Evolutionary conservation across 2,329 filamentous ascomycete genomes (phyloP), one percentile per base, ranked within the genome.

Genomic region (Rasamsonia emersonii): DNA sequence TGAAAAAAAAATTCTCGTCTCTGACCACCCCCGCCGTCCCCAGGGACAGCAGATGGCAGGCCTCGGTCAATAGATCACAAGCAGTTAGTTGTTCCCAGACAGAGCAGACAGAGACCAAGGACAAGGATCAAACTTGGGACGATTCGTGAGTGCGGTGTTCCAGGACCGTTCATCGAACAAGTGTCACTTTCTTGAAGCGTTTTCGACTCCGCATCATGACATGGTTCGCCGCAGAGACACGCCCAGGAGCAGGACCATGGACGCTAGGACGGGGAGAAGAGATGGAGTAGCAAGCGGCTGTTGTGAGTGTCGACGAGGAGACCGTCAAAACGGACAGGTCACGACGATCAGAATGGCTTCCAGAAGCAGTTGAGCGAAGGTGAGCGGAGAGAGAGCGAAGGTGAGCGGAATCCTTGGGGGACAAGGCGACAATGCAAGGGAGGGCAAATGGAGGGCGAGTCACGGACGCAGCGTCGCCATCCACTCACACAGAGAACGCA

Each of bases 151-250:
- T 41, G 47, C 40, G 41, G 36, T 48, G 38, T 46, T 42, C 42
- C 43, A 37, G 46, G 37, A 42, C 40, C 37, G 26, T 49, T 49
- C 41, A 47, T 49, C 51, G 56, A 55, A n/a, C 50, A 54, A 54
- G 52, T 54, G 58, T 58, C 49, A 49, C 54, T 48, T 34, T 21
- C 50, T 58, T 62, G 42, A 51, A 56, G 36, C 59, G 57, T 59
- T 61, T 63, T 50, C 55, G 57, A 59, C 54, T 58, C 58, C 57
- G 53, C 60, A 62, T 62, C 51, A 59, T 62, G 58, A 49, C 33
- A 49, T 46, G 29, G 20, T 9, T 7, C 26, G 7, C 5, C 26
- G n/a, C n/a, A n/a, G n/a, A n/a, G n/a, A n/a, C n/a, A n/a, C n/a
- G n/a, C n/a, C n/a, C n/a, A n/a, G n/a, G n/a, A n/a, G n/a, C n/a